Percentiles rank a stretch among this genome's conserved stretches.
phyloP scores from a whole-genome alignment of 257 asterid genomes.

The Solanum tacnaense region DNA sequence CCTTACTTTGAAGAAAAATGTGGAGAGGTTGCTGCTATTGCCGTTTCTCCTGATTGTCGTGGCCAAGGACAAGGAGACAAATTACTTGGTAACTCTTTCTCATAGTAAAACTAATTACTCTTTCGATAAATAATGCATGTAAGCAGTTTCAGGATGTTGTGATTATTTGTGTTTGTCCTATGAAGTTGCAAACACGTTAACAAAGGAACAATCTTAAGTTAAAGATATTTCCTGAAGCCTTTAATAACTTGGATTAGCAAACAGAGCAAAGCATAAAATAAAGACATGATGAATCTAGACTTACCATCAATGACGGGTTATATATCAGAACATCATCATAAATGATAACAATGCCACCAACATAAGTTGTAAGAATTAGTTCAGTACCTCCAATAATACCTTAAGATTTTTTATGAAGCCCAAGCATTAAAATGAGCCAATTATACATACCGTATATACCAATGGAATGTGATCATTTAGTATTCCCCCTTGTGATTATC shows the following conservation, averaged over 20 bases:
- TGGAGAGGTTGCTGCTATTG: conserved; percentile 96
- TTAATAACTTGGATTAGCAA: not conserved
- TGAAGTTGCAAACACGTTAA: not conserved
- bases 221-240: not conserved
- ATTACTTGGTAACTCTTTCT: conserved; percentile 60
- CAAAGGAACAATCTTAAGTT: not conserved
- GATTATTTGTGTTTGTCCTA: not conserved
- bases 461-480: not conserved
- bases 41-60: conserved; percentile 96
- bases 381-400: not conserved
- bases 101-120: not conserved
- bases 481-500: not conserved
- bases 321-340: not conserved
- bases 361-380: not conserved
- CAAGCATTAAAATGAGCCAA: not conserved
- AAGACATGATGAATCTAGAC: not conserved
- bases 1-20: conserved; percentile 69
- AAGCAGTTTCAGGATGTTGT: not conserved
- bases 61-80: conserved; percentile 98
- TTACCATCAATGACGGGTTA: not conserved
- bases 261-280: not conserved
- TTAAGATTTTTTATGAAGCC: not conserved
- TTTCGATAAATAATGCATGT: not conserved
- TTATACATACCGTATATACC: not conserved
- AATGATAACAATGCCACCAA: not conserved